Base-by-base conservation (phyloP, 176 grass and related monocot species). In the Alopecurus myosuroides region DNA sequence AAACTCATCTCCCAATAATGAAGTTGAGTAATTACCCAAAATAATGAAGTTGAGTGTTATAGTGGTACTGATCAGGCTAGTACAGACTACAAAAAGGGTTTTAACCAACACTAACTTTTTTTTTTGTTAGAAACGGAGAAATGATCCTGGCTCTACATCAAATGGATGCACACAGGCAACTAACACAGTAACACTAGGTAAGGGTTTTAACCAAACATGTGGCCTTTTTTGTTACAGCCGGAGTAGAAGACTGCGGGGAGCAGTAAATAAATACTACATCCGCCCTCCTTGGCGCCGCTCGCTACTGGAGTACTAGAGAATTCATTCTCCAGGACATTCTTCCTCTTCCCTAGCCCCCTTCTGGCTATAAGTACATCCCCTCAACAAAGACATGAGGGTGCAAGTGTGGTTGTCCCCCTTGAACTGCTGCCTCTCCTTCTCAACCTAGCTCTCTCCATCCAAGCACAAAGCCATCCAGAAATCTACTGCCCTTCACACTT, bases 361-460 rank as follows among this genome's bases (percentile, higher is more conserved):
- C 25, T 73, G 17, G 25, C 49, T 91, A 91, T 91, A 91, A 87
- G 89, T 91, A 84, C 80, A 86, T 17, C 85, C 48, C 68, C 46
- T 70, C 60, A 86, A 84, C 85, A 87, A 81, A 56, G 85, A 36
- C 81, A 87, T 87, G 74, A 74, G 75, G 48, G 56, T 74, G 67
- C 37, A 75, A 79, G 68, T 26, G 42, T 87, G 76, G 58, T 80
- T 90, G 88, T 75, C 66, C 57, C 79, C 73, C 8, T 48, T 41
- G 9, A 84, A 80, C n/a, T n/a, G n/a, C n/a, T n/a, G n/a, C n/a
- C n/a, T n/a, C n/a, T n/a, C n/a, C n/a, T n/a, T n/a, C n/a, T n/a
- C n/a, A n/a, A n/a, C 57, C 11, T 84, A 79, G 42, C 42, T 69
- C 22, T 71, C 60, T 69, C 81, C 69, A 79, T 85, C 67, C 25